Conservation (phyloP, 2,329 filamentous ascomycete genomes). For the Coleophoma crateriformis region DNA sequence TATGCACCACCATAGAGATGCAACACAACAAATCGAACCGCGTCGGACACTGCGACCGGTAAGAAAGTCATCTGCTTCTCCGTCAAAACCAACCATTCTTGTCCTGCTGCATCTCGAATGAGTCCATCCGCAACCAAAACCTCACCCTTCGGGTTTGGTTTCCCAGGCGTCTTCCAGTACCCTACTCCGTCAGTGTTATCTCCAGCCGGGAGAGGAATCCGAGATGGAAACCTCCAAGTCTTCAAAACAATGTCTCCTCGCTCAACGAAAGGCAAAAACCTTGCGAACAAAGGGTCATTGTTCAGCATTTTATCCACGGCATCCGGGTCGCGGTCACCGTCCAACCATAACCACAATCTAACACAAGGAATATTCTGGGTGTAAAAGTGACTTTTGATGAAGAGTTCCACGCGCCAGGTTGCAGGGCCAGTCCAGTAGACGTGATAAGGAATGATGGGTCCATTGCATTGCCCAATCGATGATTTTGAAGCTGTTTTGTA, state of each 20-base stretch:
- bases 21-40: slow-evolving; percentile 47
- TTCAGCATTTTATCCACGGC: slow-evolving; percentile 45
- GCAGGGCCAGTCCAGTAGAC: slow-evolving; percentile 52
- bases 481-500: slow-evolving; percentile 32
- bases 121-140: slow-evolving; percentile 43
- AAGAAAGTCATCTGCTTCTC: slow-evolving; percentile 51
- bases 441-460: slow-evolving; percentile 50
- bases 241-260: slow-evolving; percentile 45
- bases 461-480: slow-evolving; percentile 42
- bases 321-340: slow-evolving; percentile 43
- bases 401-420: slow-evolving; percentile 50
- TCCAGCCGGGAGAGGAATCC: slow-evolving; percentile 43
- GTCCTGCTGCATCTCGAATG: slow-evolving; percentile 39
- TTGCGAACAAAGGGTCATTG: slow-evolving; percentile 43
- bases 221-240: slow-evolving; percentile 46
- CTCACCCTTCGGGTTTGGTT: slow-evolving; percentile 28
- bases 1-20: slow-evolving; percentile 48
- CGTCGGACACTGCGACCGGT: slow-evolving; percentile 51
- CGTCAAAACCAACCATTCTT: slow-evolving; percentile 47
- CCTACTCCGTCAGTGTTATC: slow-evolving; percentile 42
- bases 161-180: slow-evolving; percentile 41
- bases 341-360: slow-evolving; percentile 47
- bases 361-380: slow-evolving; percentile 51
- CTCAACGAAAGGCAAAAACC: slow-evolving; percentile 46
- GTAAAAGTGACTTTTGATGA: slow-evolving; percentile 50